Evolutionary conservation across 768 basidiomycete species (phyloP), one percentile per base, ranked within the genome.

Genomic region (Asterophora parasitica): DNA sequence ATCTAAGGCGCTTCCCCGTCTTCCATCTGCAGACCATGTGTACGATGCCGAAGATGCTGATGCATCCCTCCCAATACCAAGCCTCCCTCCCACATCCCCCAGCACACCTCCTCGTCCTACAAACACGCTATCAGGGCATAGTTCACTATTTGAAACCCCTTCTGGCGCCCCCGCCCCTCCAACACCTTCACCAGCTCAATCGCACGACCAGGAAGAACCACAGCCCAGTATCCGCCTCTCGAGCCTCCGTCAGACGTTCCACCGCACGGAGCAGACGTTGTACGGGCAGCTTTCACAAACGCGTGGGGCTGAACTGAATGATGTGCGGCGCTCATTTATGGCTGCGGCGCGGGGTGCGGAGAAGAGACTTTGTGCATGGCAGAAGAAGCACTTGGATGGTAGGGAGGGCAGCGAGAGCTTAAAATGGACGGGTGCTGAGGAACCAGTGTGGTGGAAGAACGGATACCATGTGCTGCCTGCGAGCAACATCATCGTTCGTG

Each of bases 401-500:
- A 46, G 45, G 17, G 35, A 31, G 16, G 37, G 48, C 15, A 56
- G 12, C 47, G 55, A 49, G 60, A 68, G 64, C 16, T 51, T 70
- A 41, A 51, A 58, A 17, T 61, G 51, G 51, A 37, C 4, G 10
- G 47, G 43, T 6, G 33, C 59, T 8, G 55, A 59, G n/a, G 78
- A 82, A 48, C 85, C 85, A 1, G 75, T 71, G 27, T 89, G 85
- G 85, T 87, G 83, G 83, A 62, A 58, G 12, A 65, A 64, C 15
- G 74, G 73, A 7, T 81, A 71, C 58, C 82, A 88, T 67, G 78
- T 75, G 27, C 68, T 85, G 13, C 83, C 85, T n/a, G 78, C 79
- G 3, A 75, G 81, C 7, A 82, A 78, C 57, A 71, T 86, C 4
- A 74, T 87, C 49, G 76, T 88, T 7, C 62, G 77, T 41, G 87